A percentile compares a stretch with the other conserved stretches of the same genome.
These are phyloP conservation scores for Xylariaceae sp. DNA, from an alignment of 2,329 filamentous ascomycete species.

Conservation along the genomic window DNA sequence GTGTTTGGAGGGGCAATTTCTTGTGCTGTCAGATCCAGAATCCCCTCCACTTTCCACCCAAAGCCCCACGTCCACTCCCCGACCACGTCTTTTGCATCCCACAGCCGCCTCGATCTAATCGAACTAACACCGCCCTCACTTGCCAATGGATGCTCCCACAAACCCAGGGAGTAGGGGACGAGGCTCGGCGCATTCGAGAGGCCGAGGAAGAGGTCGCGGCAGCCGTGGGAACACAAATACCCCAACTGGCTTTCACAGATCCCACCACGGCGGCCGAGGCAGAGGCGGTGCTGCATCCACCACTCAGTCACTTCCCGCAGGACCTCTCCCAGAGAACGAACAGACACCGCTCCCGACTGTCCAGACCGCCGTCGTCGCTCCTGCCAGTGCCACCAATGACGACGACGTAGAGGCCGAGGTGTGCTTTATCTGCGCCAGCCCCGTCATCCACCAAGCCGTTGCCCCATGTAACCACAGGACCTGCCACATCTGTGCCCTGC, in stretches of 20 bases:
- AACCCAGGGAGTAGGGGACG: slow-evolving; percentile 27
- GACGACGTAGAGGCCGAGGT: slow-evolving; percentile 69
- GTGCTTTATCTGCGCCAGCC: slow-evolving; percentile 96
- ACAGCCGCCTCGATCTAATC: too few species aligned
- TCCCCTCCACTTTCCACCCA: too few species aligned
- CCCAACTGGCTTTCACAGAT: slow-evolving; percentile 37
- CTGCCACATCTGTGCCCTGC: slow-evolving; percentile 90
- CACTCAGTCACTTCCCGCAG: slow-evolving; percentile 3
- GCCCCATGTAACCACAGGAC: slow-evolving; percentile 94
- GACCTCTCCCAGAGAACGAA: slow-evolving; percentile 7
- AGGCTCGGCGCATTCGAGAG: slow-evolving; percentile 33
- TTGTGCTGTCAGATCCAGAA: too few species aligned
- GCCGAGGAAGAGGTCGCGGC: slow-evolving; percentile 42
- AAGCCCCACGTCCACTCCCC: too few species aligned
- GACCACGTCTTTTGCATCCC: too few species aligned
- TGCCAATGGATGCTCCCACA: too few species aligned
- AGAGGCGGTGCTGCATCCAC: slow-evolving; percentile 28
- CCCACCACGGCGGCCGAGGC: slow-evolving; percentile 28
- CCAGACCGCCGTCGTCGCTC: slow-evolving; percentile 6
- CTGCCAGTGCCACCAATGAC: slow-evolving; percentile 39
- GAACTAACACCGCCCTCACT: too few species aligned
- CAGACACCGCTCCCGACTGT: slow-evolving; percentile 9
- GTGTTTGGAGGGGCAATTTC: too few species aligned
- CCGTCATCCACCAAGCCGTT: slow-evolving; percentile 80
- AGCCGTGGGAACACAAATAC: slow-evolving; percentile 27